Base-by-base conservation (phyloP, 495 filamentous ascomycete genomes). In the Penicillium dipodomyicola region DNA sequence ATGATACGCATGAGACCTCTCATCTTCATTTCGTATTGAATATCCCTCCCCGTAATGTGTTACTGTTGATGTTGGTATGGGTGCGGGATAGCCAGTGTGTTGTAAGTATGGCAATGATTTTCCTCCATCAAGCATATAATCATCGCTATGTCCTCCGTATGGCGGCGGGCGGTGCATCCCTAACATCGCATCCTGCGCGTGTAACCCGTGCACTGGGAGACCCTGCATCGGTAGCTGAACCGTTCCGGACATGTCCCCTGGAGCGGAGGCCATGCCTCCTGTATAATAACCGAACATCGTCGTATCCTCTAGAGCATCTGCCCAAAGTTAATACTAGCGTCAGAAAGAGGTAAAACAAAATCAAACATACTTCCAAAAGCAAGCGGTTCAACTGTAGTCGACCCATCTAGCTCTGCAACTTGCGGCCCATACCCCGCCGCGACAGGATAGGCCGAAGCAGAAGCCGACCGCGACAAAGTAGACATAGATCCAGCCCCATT, bases 251-350 rank as follows among this genome's bases (percentile, higher is more conserved):
- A 59, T 57, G 8, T 63, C 57, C 11, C 46, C 51, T 9, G 41
- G 56, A 23, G 54, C 33, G 33, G 61, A 61, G 12, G 49, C 44
- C 23, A 65, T 53, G 29, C 40, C 44, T 41, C 45, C 57, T 23
- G 53, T 17, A 47, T 58, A 63, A 29, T 15, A 59, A 33, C 49
- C 32, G 17, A 58, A 15, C 33, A 56, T 47, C 7, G 40, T 49
- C 23, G 52, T 12, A 37, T 63, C 54, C 23, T 60, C 53, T 23
- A 57, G 23, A 14, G 47, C 15, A 53, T 59, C 61, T 64, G 42
- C 22, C 39, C 23, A 11, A 23, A 29, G 37, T 25, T 6, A 40
- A 20, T 19, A 14, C 5, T 44, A n/a, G 1, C 30, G 37, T 5
- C 11, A 10, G 4, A 30, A 20, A 17, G 5, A 17, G 17, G 2